phyloP scores from a whole-genome alignment of 179 eudicot species.

The Sideroxylon spinosum region DNA sequence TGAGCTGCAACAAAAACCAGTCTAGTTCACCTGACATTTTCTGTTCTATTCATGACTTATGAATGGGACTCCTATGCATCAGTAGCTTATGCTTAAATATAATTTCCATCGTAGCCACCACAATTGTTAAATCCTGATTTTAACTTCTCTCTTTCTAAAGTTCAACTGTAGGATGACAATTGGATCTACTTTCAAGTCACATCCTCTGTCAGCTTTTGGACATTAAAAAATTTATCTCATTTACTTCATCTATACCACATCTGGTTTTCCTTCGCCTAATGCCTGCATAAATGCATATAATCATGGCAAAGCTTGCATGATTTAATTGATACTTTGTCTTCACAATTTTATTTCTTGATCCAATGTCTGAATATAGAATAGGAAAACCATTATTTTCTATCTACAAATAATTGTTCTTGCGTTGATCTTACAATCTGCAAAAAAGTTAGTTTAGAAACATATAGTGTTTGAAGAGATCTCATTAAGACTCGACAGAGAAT shows the following conservation, averaged over 20 bases:
- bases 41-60: too few species aligned
- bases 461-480: too few species aligned
- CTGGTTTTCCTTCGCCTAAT: not conserved
- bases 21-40: too few species aligned
- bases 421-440: too few species aligned
- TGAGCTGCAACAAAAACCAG: too few species aligned
- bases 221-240: not conserved
- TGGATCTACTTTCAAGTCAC: not conserved
- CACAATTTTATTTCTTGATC: not conserved
- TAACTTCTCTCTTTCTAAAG: not conserved
- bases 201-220: not conserved
- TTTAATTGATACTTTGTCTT: not conserved
- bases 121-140: not conserved
- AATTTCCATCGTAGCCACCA: not conserved
- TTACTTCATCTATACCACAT: not conserved
- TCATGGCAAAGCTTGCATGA: not conserved
- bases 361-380: not conserved
- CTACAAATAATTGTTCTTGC: not conserved
- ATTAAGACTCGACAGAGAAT: too few species aligned
- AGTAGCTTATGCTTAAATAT: not conserved
- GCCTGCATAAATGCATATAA: conserved; percentile 1
- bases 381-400: not conserved
- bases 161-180: too few species aligned
- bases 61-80: too few species aligned
- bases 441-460: too few species aligned